Percentiles rank a stretch among this genome's conserved stretches.
phyloP scores from a whole-genome alignment of 1,284 basidiomycete genomes.

The Cutaneotrichosporon sp. region DNA sequence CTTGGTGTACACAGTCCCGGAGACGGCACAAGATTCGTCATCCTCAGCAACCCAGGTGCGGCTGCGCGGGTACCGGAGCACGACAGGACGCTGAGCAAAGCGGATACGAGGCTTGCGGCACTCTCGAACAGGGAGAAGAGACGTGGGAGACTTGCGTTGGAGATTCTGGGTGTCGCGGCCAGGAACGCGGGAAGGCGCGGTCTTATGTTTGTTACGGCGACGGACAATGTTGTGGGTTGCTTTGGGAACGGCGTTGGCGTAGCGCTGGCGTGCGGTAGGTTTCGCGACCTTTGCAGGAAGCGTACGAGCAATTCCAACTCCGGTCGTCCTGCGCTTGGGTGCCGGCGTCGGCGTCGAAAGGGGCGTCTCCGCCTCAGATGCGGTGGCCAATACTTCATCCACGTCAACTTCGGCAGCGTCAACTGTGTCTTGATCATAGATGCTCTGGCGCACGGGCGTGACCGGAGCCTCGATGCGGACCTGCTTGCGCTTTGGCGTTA shows the following conservation, averaged over 20 bases:
- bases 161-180: slow-evolving; percentile 1
- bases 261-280: slow-evolving; percentile 4
- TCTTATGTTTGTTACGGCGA: neutral
- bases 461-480: neutral
- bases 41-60: neutral
- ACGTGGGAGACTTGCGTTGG: slow-evolving; percentile 2
- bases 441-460: neutral
- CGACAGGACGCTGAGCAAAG: neutral
- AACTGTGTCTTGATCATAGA: neutral
- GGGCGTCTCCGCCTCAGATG: neutral
- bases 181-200: neutral
- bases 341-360: too few species aligned
- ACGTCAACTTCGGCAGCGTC: neutral
- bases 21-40: neutral
- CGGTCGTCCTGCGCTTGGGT: neutral
- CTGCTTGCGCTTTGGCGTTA: neutral
- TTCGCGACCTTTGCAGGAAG: too few species aligned
- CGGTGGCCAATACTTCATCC: neutral
- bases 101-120: neutral
- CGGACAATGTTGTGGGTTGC: neutral
- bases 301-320: too few species aligned
- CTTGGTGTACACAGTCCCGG: neutral
- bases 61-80: neutral
- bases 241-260: neutral
- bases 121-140: neutral